Conservation (phyloP, 257 asterid genomes). For the Rauvolfia tetraphylla region DNA sequence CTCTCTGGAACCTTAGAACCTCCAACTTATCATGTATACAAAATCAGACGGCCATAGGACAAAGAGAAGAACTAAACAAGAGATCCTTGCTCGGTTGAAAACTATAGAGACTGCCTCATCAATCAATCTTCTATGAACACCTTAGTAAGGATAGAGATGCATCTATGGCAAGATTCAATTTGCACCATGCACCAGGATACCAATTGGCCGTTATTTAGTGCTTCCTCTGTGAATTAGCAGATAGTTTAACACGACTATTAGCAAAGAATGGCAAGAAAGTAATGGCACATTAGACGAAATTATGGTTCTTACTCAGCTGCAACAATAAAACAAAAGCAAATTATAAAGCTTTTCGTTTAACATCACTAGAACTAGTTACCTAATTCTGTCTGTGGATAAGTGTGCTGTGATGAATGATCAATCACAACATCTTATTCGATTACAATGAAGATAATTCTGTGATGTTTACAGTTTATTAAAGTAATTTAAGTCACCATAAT, state of each 20-base stretch:
- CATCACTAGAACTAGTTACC: not conserved
- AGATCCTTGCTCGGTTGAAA: not conserved
- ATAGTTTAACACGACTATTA: not conserved
- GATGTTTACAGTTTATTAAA: not conserved
- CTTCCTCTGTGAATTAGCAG: conserved; percentile 6
- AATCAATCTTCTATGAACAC: not conserved
- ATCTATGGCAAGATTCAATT: not conserved
- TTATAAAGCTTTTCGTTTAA: not conserved
- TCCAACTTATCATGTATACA: not conserved
- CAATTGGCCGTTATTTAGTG: conserved; percentile 3
- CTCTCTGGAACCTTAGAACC: conserved; percentile 2
- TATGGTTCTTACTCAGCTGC: not conserved
- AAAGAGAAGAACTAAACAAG: not conserved
- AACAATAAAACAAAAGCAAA: not conserved
- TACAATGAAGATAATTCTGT: not conserved
- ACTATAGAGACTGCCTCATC: not conserved
- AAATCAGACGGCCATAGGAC: not conserved
- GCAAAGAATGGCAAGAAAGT: not conserved
- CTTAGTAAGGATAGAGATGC: not conserved
- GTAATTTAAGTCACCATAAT: not conserved
- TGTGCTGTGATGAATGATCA: not conserved
- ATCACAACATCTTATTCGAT: not conserved
- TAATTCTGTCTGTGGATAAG: not conserved
- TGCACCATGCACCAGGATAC: not conserved
- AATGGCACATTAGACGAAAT: not conserved